Evolutionary conservation across 306 rosid genomes (phyloP), one percentile per base, ranked within the genome.

Genomic region (Gastrolobium bilobum): DNA sequence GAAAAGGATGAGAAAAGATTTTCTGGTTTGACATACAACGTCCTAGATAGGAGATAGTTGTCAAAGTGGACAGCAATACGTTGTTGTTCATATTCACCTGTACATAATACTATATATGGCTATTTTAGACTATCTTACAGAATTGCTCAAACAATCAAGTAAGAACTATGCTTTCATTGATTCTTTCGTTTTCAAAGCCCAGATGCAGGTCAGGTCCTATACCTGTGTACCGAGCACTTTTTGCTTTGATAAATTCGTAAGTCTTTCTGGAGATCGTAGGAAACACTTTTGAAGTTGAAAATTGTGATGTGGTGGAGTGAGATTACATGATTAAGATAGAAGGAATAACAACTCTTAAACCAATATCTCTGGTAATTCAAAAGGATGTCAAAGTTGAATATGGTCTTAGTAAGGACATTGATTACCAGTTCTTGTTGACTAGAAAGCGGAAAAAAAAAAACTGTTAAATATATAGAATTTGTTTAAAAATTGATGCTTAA

Each of bases 1-100:
- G 76, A 46, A 73, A 59, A 44, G 42, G 72, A 46, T 53, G 71
- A 13, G 61, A 40, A 65, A 30, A 56, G 43, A 38, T 31, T 51
- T 78, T 79, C 35, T 70, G 64, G 59, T 71, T 68, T 75, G 15
- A 6, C 3, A 1, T 53, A 7, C 47, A 68, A 57, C 29, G 31
- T 69, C 5, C 34, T 34, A 9, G 2, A 13, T 33, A 37, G 39
- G 50, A 37, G 50, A 34, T 78, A 38, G 69, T 52, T 58, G 40
- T 79, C 61, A 53, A 6, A 51, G 44, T 66, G 59, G 43, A 33
- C 38, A 73, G 53, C 60, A 20, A 10, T 37, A 10, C 69, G 33
- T 46, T 52, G 29, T 67, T 75, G 76, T 74, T 72, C 64, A 72
- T 46, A 29, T 64, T 42, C 46, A 46, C 74, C n/a, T 82, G 81